phyloP scores from a whole-genome alignment of 805 yeast species.

The Metschnikowia reukaufii region DNA sequence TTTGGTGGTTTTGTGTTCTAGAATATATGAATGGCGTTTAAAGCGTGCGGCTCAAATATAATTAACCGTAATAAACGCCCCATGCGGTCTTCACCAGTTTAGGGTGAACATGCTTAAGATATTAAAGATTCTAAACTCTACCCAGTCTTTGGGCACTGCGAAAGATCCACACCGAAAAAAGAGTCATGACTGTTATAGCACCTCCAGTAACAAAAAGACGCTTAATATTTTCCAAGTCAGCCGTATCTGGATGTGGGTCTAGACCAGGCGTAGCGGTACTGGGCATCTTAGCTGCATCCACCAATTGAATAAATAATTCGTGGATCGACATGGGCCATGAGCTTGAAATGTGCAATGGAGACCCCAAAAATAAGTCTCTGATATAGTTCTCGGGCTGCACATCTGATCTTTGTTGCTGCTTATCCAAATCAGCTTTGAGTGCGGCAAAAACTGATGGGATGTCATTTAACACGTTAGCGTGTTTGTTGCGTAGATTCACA shows the following conservation, averaged over 20 bases:
- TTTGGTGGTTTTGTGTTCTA: too few relatives aligned
- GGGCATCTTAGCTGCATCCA: constrained; percentile 84
- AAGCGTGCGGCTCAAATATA: not conserved
- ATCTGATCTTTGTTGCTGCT: constrained; percentile 88
- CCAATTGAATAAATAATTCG: constrained; percentile 82
- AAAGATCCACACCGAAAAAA: constrained; percentile 65
- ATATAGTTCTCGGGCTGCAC: constrained; percentile 88
- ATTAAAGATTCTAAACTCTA: too few relatives aligned
- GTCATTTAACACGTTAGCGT: constrained; percentile 55
- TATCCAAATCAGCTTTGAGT: constrained; percentile 89
- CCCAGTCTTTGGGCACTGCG: constrained; percentile 29
- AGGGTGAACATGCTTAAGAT: too few relatives aligned
- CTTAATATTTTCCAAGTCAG: constrained; percentile 48
- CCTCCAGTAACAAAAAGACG: constrained; percentile 65
- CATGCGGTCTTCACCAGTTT: too few relatives aligned
- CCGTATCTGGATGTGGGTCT: constrained; percentile 60
- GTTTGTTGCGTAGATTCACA: constrained; percentile 62
- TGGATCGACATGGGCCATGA: constrained; percentile 84
- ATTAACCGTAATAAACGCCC: too few relatives aligned
- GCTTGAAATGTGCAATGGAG: constrained; percentile 89
- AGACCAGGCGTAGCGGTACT: constrained; percentile 72
- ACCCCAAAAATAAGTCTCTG: constrained; percentile 59
- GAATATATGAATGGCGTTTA: too few relatives aligned
- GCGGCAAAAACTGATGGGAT: constrained; percentile 90
- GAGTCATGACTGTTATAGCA: constrained; percentile 63